A percentile compares a stretch with the other conserved stretches of the same genome.
Evolutionary conservation across 108 stramenopile species (phyloP).

Genomic region (Pelagomonas calceolata): DNA sequence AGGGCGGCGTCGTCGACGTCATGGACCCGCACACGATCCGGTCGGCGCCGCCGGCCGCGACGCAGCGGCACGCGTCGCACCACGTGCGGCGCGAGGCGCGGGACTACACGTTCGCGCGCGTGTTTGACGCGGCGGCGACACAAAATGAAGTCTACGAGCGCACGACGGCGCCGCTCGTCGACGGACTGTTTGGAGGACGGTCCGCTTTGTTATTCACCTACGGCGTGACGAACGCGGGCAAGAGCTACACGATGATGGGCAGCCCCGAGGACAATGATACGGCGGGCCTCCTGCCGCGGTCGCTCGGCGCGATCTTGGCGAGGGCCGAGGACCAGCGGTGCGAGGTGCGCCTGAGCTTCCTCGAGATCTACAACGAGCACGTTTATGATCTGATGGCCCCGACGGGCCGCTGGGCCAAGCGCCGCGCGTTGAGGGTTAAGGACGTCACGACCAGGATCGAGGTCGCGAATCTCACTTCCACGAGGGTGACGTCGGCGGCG

Average conservation of each 20-base stretch:
- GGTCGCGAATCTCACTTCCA: neutral
- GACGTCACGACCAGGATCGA: neutral
- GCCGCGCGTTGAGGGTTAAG: neutral
- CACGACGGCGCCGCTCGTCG: slow-evolving; percentile 54
- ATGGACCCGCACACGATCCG: neutral
- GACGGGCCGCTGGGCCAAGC: neutral
- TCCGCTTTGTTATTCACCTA: slow-evolving; percentile 85
- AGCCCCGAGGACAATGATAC: slow-evolving; percentile 6
- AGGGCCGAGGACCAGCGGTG: slow-evolving; percentile 14
- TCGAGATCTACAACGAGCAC: slow-evolving; percentile 97
- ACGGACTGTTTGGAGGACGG: slow-evolving; percentile 50
- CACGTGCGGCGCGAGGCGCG: neutral
- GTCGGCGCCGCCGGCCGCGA: neutral
- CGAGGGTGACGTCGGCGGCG: slow-evolving; percentile 9
- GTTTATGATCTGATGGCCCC: slow-evolving; percentile 67
- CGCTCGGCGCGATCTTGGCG: neutral
- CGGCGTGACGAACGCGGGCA: slow-evolving; percentile 97
- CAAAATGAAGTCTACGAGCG: slow-evolving; percentile 51
- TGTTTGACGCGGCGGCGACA: slow-evolving; percentile 46
- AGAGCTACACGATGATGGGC: slow-evolving; percentile 92
- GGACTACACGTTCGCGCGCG: slow-evolving; percentile 58
- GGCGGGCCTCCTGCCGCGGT: slow-evolving; percentile 31
- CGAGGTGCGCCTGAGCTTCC: slow-evolving; percentile 64
- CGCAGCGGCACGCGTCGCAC: neutral
- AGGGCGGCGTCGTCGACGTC: neutral